Evolutionary conservation across 768 basidiomycete species (phyloP).

Genomic region (Kwoniella sp.): DNA sequence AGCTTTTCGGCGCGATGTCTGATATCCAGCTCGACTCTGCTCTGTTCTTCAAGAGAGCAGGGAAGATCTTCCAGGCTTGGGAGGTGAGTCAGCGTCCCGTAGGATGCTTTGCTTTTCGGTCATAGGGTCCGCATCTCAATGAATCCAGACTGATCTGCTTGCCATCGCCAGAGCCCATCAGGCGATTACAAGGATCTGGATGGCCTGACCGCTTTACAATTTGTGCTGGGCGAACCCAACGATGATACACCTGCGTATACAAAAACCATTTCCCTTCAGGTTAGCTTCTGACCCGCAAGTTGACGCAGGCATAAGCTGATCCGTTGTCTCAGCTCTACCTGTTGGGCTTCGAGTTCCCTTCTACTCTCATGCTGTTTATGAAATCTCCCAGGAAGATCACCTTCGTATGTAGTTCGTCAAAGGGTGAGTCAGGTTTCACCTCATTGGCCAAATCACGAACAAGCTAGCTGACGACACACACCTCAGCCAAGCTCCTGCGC

Average conservation of each 20-base stretch:
- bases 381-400: constrained; percentile 57
- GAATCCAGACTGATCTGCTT: constrained; percentile 14
- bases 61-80: constrained; percentile 43
- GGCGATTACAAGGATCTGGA: constrained; percentile 28
- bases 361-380: constrained; percentile 79
- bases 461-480: neutral
- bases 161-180: constrained; percentile 24
- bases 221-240: constrained; percentile 52
- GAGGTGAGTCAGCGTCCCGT: constrained; percentile 36
- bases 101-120: neutral
- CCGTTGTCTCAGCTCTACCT: constrained; percentile 72
- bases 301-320: neutral
- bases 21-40: constrained; percentile 45
- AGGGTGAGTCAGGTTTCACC: constrained; percentile 58
- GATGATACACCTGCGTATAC: constrained; percentile 90
- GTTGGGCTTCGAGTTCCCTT: constrained; percentile 95
- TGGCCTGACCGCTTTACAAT: constrained; percentile 44
- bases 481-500: constrained; percentile 73
- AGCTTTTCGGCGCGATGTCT: constrained; percentile 40
- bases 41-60: constrained; percentile 43
- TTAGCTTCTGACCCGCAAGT: constrained; percentile 42
- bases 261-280: constrained; percentile 80
- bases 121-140: neutral
- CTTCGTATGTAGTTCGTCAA: constrained; percentile 80
- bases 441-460: neutral